Evolutionary conservation across 2,329 filamentous ascomycete genomes (phyloP).

Genomic region (Aureobasidium sp.): DNA sequence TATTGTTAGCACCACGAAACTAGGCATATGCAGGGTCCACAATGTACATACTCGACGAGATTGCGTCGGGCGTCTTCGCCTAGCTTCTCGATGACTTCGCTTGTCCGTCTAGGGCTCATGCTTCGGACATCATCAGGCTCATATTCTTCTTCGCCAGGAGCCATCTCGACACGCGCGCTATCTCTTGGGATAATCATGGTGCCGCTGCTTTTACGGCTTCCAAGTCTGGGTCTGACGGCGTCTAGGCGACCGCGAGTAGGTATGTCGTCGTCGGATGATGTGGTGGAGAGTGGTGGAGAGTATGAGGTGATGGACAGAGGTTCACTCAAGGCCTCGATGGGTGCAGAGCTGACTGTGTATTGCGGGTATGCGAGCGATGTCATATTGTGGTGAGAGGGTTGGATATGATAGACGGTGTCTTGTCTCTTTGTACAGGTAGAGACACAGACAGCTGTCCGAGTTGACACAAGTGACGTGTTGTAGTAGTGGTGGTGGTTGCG

Average conservation of each 20-base stretch:
- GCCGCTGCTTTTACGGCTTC: slow-evolving; percentile 66
- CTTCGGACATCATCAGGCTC: slow-evolving; percentile 82
- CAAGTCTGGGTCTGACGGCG: slow-evolving; percentile 47
- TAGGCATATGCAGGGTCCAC: background rate
- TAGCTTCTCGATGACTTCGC: slow-evolving; percentile 81
- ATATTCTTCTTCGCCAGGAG: slow-evolving; percentile 59
- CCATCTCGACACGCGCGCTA: slow-evolving; percentile 57
- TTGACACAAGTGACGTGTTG: background rate
- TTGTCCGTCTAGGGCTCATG: slow-evolving; percentile 89
- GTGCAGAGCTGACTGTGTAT: background rate
- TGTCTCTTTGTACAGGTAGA: background rate
- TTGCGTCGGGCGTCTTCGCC: slow-evolving; percentile 68
- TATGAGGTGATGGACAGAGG: background rate
- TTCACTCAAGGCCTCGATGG: slow-evolving; percentile 2
- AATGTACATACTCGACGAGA: slow-evolving; percentile 48
- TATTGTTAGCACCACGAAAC: background rate
- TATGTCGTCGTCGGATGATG: slow-evolving; percentile 4
- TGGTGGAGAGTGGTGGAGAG: slow-evolving; percentile 7
- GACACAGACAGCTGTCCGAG: background rate
- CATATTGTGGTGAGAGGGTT: slow-evolving; percentile 1
- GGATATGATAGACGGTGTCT: background rate
- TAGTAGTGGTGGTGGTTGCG: background rate
- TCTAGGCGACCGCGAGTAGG: slow-evolving; percentile 2
- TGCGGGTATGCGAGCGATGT: slow-evolving; percentile 2
- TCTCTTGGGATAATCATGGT: slow-evolving; percentile 73